Evolutionary conservation across 257 asterid genomes (phyloP).

Genomic region (Marsdenia floribunda): DNA sequence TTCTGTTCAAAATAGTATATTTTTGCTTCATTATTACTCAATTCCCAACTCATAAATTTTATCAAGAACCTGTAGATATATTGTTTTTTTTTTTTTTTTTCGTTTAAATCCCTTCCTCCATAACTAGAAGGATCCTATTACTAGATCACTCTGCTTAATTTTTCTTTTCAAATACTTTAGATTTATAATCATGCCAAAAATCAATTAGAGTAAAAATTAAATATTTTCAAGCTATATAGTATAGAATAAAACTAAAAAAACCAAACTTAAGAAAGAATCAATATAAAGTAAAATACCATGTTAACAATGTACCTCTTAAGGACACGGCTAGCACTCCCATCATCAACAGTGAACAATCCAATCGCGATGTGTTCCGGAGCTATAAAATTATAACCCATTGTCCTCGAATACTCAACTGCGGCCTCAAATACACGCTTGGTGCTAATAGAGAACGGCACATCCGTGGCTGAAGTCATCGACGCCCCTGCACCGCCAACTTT

Average conservation of each 20-base stretch:
- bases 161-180: neutral
- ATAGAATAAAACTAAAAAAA: neutral
- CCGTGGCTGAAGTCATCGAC: conserved; percentile 63
- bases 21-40: neutral
- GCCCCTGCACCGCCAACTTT: conserved; percentile 17
- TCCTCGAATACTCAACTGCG: conserved; percentile 91
- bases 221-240: neutral
- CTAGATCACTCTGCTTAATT: neutral
- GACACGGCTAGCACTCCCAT: conserved; percentile 74
- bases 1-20: neutral
- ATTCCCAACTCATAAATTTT: neutral
- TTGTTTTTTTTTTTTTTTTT: too few relatives aligned
- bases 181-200: neutral
- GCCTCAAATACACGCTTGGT: conserved; percentile 89
- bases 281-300: neutral
- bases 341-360: conserved; percentile 88
- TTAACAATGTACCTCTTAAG: conserved; percentile 57
- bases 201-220: neutral
- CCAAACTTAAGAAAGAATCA: neutral
- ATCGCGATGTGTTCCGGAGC: conserved; percentile 92
- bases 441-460: conserved; percentile 64
- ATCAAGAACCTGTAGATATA: neutral
- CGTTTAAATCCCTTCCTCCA: neutral
- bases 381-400: conserved; percentile 79
- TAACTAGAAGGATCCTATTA: neutral